Base-by-base conservation (phyloP, 1,284 basidiomycete species). In the Malassezia nana region DNA sequence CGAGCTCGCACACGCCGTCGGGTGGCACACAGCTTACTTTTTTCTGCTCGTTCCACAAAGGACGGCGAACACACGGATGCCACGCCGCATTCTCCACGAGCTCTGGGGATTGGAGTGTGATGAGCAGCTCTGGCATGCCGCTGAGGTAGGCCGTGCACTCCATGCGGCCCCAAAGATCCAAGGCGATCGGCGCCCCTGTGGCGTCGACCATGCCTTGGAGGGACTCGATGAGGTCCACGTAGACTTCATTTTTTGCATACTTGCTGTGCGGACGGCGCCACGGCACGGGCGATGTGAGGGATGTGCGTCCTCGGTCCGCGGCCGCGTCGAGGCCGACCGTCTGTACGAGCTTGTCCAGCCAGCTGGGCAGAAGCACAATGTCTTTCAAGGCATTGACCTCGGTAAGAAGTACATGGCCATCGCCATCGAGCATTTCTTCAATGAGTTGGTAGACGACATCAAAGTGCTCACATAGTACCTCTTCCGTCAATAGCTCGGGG, bases 41-140 rank as follows among this genome's bases (percentile, higher is more conserved):
- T 29, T 53, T 58, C 42, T 66, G 58, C 49, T 59, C 51, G 12
- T 43, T 31, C 86, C 88, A 94, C 49, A 84, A 83, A 64, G 82
- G 82, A 46, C 89, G 78, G 30, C 83, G 80, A 46, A 95, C 83
- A 72, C 89, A 95, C 28, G 88, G 83, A 73, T 96, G 90, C 73
- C 94, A 92, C 1, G 86, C 82, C 59, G 83, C 85, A 61, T 92
- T 86, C 3, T 79, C 77, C 59, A 95, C 77, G 31, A 83, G 78
- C 58, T 82, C 80, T 0, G 86, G 79, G 29, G 52, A 29, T 38
- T 55, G 60, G 28, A 72, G 59, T 6, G 46, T 49, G 13, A 72
- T 38, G 18, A 46, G 46, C 22, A 72, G 43, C 41, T 66, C 66
- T 1, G 69, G 69, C n/a, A 55, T 62, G 6, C 67, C 69, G 43